Evolutionary conservation across 164 flowering plant genomes (phyloP), one percentile per base, ranked within the genome.

Genomic region (Magnolia changhungtana): DNA sequence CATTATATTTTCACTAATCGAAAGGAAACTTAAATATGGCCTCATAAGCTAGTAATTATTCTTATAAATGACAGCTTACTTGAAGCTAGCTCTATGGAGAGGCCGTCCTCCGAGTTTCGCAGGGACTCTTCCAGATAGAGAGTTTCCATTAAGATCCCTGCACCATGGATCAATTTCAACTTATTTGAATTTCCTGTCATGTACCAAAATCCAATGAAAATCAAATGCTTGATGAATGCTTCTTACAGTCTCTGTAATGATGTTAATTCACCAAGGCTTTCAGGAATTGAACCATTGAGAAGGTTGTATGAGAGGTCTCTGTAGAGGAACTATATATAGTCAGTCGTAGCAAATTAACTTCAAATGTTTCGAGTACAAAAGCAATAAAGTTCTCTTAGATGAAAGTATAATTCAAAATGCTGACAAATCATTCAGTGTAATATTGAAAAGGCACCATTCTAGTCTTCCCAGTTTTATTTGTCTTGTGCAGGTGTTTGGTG

Each of bases 61-160:
- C 2, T 20, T 49, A 55, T 9, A 74, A 80, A 50, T 20, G 29
- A 70, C 4, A 50, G 27, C 93, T 72, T 89, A 96, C 99, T 96
- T 96, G 87, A 92, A 96, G 89, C 98, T 96, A 77, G 98, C 97
- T 81, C 99, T 81, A 77, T 93, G 98, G 81, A 96, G 85, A 83
- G 92, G 95, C 84, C 89, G 88, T 81, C 90, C 99, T 70, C 94
- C 99, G 50, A 96, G 89, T 29, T 87, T 83, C 69, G 93, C 87
- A 8, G 99, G 97, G 51, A 94, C 97, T 86, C 83, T 88, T 78
- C 98, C 99, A 23, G 91, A 88, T 63, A 96, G 83, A 37, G 87
- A 84, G 84, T 96, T 96, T 50, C 99, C 87, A 86, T 96, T 96
- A 20, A 96, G 93, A 80, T 93, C 82, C 86, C 99, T 96, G 91